Evolutionary conservation across 108 stramenopile species (phyloP).

Genomic region (Nitzschia sp.): DNA sequence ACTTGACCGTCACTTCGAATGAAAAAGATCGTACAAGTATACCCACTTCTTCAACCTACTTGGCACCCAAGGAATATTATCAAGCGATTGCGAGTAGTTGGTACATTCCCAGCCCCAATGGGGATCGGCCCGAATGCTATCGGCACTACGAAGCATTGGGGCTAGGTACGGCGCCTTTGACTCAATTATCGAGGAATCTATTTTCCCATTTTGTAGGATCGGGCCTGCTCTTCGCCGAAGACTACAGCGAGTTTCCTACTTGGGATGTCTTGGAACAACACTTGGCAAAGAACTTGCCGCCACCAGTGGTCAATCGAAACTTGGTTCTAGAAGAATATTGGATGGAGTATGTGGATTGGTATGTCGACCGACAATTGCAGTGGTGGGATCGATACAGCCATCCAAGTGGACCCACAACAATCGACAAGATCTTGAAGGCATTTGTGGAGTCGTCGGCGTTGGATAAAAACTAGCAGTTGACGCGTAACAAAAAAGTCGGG

Average conservation of each 20-base stretch:
- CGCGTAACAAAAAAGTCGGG: too few species aligned
- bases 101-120: constrained; percentile 39
- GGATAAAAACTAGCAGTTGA: too few species aligned
- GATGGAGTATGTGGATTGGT: constrained; percentile 28
- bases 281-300: neutral
- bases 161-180: constrained; percentile 38
- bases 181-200: constrained; percentile 11
- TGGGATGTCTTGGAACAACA: neutral
- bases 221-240: neutral
- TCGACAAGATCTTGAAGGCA: too few species aligned
- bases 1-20: neutral
- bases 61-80: constrained; percentile 22
- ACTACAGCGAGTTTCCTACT: neutral
- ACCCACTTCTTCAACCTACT: neutral
- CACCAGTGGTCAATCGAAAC: constrained; percentile 34
- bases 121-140: constrained; percentile 45
- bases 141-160: constrained; percentile 49
- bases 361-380: constrained; percentile 1
- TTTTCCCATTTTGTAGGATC: constrained; percentile 7
- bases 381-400: constrained; percentile 20
- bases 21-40: neutral
- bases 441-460: too few species aligned
- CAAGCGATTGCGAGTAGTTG: constrained; percentile 14
- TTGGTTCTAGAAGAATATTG: constrained; percentile 39
- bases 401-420: too few species aligned